phyloP scores from a whole-genome alignment of 2,329 filamentous ascomycete species.

The Aspergillus ochraceoroseus region DNA sequence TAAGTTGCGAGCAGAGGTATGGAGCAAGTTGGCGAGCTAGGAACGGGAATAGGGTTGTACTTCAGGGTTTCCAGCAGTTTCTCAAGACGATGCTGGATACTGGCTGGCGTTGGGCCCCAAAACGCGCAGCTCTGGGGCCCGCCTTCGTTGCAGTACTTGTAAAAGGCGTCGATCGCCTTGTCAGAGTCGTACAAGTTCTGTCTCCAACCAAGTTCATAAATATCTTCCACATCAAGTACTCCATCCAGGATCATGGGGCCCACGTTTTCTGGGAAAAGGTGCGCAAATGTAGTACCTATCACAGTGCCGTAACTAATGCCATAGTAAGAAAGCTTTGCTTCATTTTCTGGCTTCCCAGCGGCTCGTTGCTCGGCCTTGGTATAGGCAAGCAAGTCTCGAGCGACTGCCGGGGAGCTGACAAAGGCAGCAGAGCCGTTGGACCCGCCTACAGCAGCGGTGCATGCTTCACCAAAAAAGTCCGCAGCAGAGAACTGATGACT shows the following conservation, averaged over 20 bases:
- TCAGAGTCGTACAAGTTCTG: conserved; percentile 19
- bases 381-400: conserved; percentile 31
- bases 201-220: conserved; percentile 18
- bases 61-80: conserved; percentile 14
- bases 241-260: conserved; percentile 20
- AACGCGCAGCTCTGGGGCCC: conserved; percentile 13
- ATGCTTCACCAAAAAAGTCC: conserved; percentile 16
- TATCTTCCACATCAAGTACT: conserved; percentile 19
- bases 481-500: conserved; percentile 15
- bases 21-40: conserved; percentile 3
- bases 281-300: conserved; percentile 40
- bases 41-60: conserved; percentile 17
- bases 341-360: conserved; percentile 2
- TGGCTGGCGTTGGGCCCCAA: conserved; percentile 12
- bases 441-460: conserved; percentile 8
- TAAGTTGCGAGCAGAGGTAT: conserved; percentile 17
- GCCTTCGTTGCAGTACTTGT: conserved; percentile 6
- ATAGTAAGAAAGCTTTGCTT: conserved; percentile 25
- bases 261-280: conserved; percentile 34
- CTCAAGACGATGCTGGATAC: conserved; percentile 15
- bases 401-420: conserved; percentile 29
- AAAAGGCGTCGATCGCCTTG: conserved; percentile 40
- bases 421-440: conserved; percentile 26
- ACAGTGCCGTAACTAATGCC: conserved; percentile 38
- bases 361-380: conserved; percentile 21